Conservation (phyloP, 768 basidiomycete genomes). For the Suillus bovinus region DNA sequence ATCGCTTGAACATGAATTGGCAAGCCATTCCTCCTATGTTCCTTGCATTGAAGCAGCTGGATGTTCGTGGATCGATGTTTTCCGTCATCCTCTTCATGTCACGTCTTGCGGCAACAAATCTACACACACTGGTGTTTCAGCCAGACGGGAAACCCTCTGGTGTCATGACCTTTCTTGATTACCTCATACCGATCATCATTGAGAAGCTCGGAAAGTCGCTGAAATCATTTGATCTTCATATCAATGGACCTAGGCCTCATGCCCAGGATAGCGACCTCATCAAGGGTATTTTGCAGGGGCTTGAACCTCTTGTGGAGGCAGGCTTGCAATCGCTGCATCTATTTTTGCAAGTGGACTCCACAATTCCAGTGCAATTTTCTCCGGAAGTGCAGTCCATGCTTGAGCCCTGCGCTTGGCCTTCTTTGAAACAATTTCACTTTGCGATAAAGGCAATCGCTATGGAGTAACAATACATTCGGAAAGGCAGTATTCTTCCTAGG, state of each 20-base stretch:
- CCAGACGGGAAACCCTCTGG: slow-evolving; percentile 2
- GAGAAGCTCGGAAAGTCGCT: slow-evolving; percentile 4
- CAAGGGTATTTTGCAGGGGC: background rate
- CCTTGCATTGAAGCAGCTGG: slow-evolving; percentile 2
- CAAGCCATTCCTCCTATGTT: slow-evolving; percentile 4
- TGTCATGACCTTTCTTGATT: background rate
- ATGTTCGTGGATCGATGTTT: slow-evolving; percentile 7
- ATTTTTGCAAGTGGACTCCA: background rate
- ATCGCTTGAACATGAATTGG: slow-evolving; percentile 4
- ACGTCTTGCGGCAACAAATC: slow-evolving; percentile 3
- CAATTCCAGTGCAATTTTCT: background rate
- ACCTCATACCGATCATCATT: slow-evolving; percentile 2
- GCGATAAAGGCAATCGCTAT: background rate
- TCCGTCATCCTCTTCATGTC: slow-evolving; percentile 4
- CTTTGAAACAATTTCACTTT: slow-evolving; percentile 9
- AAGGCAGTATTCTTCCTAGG: background rate
- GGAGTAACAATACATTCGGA: background rate
- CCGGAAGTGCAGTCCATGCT: slow-evolving; percentile 3
- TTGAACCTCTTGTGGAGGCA: slow-evolving; percentile 5
- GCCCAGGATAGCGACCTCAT: background rate
- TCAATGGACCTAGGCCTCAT: slow-evolving; percentile 2
- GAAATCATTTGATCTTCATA: slow-evolving; percentile 9
- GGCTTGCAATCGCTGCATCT: slow-evolving; percentile 8
- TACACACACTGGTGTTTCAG: slow-evolving; percentile 5
- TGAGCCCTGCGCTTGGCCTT: slow-evolving; percentile 10